Base-by-base conservation (phyloP, 2,329 filamentous ascomycete species). In the Aschersonia sp. region DNA sequence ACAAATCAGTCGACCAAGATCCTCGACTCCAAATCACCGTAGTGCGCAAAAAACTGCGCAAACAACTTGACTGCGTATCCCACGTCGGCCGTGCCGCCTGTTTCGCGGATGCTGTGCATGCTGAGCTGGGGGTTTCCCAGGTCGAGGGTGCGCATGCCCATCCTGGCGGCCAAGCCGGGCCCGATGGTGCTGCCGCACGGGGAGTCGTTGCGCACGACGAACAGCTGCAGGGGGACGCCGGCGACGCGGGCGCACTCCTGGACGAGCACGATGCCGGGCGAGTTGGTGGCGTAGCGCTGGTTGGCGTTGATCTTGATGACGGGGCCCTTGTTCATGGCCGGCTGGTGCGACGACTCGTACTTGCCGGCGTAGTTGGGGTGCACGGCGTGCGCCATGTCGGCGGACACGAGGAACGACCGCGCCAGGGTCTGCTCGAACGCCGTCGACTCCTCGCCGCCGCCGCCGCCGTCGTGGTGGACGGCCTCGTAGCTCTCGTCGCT, bases 281-380 rank as follows among this genome's bases (percentile, higher is more conserved):
- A 87, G 70, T 95, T 97, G 47, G 92, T 98, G 32, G 90, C 88
- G 67, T 98, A 98, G 52, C 89, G 83, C 56, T 92, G 87, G 65
- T 97, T 98, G 52, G 92, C 92, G 62, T 98, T 98, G 72, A 98
- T 77, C 70, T 98, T 98, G 72, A 98, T 88, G 43, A 97, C 90
- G 4, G 87, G 87, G 46, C 92, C 92, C 64, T 87, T 86, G 74
- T 98, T 98, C 77, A 98, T 94, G 66, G 89, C 83, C 5, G 92
- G 92, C 54, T 86, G 79, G 68, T 98, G 92, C 56, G 87, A 84
- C 37, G 79, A 67, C 69, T 98, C 92, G 67, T 97, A 95, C 67
- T 97, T 97, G 56, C 70, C 79, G 5, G 81, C 75, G 63, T 95
- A 98, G 70, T 98, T 98, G 49, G 92, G 92, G 65, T 98, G 87